A percentile compares a stretch with the other conserved stretches of the same genome.
Conservation (phyloP, 1,139 yeast species). For the Candida albicans region DNA sequence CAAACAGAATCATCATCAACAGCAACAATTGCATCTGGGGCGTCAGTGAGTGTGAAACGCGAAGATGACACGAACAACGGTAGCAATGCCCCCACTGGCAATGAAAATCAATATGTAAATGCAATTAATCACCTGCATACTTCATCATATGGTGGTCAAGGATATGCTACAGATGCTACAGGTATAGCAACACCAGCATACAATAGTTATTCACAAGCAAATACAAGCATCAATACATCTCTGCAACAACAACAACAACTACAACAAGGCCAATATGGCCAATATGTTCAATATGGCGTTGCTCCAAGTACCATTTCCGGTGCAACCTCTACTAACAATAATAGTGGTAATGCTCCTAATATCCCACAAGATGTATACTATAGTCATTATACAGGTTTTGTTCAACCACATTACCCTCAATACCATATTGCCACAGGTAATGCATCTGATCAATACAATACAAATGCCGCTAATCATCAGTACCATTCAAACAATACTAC, state of each 20-base stretch:
- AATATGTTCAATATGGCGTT: not conserved
- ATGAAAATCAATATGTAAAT: constrained; percentile 2
- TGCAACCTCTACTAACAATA: not conserved
- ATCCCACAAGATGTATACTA: constrained; percentile 9
- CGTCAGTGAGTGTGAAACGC: not conserved
- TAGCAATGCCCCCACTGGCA: not conserved
- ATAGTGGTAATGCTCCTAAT: not conserved
- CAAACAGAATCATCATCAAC: not conserved
- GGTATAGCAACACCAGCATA: not conserved
- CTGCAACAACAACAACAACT: constrained; percentile 6
- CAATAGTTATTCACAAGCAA: not conserved
- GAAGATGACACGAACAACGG: not conserved
- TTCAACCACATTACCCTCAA: constrained; percentile 14
- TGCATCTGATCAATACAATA: constrained; percentile 16
- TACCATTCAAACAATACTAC: not conserved
- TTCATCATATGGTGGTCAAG: constrained; percentile 1
- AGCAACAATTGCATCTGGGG: constrained; percentile 7
- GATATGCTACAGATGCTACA: not conserved
- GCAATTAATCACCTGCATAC: constrained; percentile 1
- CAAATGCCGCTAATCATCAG: not conserved
- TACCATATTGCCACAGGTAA: constrained; percentile 16
- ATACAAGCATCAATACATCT: not conserved
- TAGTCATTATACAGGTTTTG: constrained; percentile 15
- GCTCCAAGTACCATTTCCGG: too few species aligned
- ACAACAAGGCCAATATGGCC: constrained; percentile 9